Evolutionary conservation across 768 basidiomycete genomes (phyloP).

Genomic region (Kwoniella sp.): DNA sequence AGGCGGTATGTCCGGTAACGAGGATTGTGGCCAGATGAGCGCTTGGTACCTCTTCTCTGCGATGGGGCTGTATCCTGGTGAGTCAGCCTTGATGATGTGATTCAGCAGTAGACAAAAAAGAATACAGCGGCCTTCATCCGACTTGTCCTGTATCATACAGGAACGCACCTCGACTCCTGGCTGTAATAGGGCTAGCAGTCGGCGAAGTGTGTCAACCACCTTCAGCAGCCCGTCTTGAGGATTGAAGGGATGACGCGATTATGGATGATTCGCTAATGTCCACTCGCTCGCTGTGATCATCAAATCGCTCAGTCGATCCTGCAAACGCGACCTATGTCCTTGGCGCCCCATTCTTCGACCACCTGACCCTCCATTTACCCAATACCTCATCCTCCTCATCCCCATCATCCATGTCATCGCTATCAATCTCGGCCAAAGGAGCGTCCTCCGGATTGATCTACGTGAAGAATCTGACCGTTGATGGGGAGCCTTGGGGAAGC

Average conservation of each 20-base stretch:
- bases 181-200: no score
- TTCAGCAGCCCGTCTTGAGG: no score
- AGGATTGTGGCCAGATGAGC: conserved; percentile 89
- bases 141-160: not conserved
- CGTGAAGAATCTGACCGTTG: conserved; percentile 65
- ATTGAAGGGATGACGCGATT: no score
- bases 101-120: no score
- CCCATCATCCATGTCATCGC: no score
- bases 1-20: conserved; percentile 76
- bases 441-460: conserved; percentile 65
- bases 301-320: conserved; percentile 67
- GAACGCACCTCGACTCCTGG: not conserved
- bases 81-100: conserved; percentile 1
- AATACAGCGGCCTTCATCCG: no score
- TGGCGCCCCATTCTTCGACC: conserved; percentile 67
- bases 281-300: no score
- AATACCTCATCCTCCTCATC: conserved; percentile 25
- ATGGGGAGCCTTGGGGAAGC: conserved; percentile 61
- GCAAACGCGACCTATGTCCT: conserved; percentile 74
- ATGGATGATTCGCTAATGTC: no score
- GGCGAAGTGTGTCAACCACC: not conserved
- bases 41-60: conserved; percentile 84
- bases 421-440: conserved; percentile 64
- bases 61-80: conserved; percentile 73
- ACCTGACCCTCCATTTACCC: conserved; percentile 65